phyloP scores from a whole-genome alignment of 176 grass and related monocot genomes.

The Areca catechu region DNA sequence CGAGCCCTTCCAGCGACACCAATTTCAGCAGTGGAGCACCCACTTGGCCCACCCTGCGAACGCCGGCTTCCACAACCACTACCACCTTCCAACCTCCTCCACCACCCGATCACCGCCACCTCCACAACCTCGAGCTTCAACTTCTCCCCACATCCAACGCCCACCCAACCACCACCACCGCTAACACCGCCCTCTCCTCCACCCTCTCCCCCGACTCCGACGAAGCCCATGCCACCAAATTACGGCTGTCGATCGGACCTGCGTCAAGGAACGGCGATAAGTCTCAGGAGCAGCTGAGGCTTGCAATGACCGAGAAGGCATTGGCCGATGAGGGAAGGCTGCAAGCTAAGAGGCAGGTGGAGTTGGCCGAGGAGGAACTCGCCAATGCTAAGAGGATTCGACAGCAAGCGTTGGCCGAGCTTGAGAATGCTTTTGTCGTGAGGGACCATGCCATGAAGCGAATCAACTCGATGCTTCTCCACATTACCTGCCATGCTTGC shows the following conservation, averaged over 20 bases:
- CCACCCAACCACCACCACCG: background rate
- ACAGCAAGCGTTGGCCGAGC: slow-evolving; percentile 55
- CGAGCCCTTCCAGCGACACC: too few species aligned
- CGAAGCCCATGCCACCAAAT: slow-evolving; percentile 25
- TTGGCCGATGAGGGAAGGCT: slow-evolving; percentile 41
- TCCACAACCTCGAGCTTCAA: slow-evolving; percentile 43
- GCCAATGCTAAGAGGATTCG: slow-evolving; percentile 56
- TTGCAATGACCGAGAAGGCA: slow-evolving; percentile 47
- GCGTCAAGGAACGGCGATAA: background rate
- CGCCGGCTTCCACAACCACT: slow-evolving; percentile 12
- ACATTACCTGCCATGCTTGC: slow-evolving; percentile 86
- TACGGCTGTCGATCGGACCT: slow-evolving; percentile 62
- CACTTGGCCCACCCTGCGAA: background rate
- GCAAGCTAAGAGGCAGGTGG: slow-evolving; percentile 42
- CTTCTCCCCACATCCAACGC: slow-evolving; percentile 41
- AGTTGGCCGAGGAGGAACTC: slow-evolving; percentile 53
- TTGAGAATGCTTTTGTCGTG: slow-evolving; percentile 53
- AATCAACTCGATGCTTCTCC: slow-evolving; percentile 28
- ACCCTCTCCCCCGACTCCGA: slow-evolving; percentile 21
- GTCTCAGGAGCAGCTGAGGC: slow-evolving; percentile 13
- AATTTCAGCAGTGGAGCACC: too few species aligned
- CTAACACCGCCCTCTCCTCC: background rate
- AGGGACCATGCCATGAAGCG: slow-evolving; percentile 51
- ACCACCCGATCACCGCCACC: background rate
- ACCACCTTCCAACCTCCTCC: background rate